phyloP scores from a whole-genome alignment of 176 grass and related monocot species.

The Triticum urartu region DNA sequence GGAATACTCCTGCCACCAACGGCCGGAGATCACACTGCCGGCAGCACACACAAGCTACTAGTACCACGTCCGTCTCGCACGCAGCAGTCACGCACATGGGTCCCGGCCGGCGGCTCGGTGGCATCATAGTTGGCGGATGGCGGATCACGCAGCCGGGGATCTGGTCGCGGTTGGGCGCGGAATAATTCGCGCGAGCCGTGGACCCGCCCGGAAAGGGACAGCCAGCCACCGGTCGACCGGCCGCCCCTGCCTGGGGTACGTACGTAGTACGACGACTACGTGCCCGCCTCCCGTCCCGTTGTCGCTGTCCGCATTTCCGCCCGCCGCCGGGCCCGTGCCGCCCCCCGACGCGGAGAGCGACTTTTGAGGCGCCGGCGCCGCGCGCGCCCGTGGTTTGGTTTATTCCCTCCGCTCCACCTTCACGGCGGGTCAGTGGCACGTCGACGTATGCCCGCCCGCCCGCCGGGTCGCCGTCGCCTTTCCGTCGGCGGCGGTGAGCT shows the following conservation, averaged over 20 bases:
- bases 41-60: neutral
- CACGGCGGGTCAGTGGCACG: neutral
- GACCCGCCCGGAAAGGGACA: neutral
- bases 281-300: no score
- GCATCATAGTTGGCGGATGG: conserved; percentile 30
- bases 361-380: no score
- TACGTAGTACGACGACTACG: no score
- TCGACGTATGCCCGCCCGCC: neutral
- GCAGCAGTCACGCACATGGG: neutral
- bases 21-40: neutral
- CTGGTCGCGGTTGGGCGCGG: conserved; percentile 20
- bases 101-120: neutral
- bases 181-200: conserved; percentile 37
- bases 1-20: neutral
- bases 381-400: no score
- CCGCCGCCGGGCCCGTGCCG: no score
- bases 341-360: no score
- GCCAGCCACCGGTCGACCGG: neutral
- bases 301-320: no score
- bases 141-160: conserved; percentile 33
- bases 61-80: neutral
- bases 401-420: neutral
- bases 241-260: no score
- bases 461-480: neutral
- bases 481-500: neutral